Conservation (phyloP, 805 yeast genomes). For the Kodamaea kakaduensis region DNA sequence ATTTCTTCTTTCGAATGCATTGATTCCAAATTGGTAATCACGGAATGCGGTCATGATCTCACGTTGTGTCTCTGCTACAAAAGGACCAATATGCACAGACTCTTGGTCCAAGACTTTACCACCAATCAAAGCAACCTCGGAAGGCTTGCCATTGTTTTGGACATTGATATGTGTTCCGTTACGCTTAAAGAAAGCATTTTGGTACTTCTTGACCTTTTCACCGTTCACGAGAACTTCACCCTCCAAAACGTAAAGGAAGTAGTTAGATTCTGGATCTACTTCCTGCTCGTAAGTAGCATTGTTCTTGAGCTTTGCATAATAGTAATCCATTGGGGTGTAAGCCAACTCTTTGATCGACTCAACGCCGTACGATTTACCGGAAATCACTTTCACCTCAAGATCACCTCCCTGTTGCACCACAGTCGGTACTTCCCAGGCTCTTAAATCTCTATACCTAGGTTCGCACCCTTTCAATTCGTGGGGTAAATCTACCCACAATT, state of each 20-base stretch:
- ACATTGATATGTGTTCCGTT: conserved; percentile 60
- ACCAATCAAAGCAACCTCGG: conserved; percentile 71
- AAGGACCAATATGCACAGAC: conserved; percentile 87
- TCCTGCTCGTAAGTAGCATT: conserved; percentile 62
- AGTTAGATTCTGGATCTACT: conserved; percentile 58
- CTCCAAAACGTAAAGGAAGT: conserved; percentile 62
- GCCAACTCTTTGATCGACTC: conserved; percentile 72
- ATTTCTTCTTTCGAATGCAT: conserved; percentile 62
- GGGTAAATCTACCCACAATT: conserved; percentile 86
- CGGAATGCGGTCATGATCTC: conserved; percentile 64
- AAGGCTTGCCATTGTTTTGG: conserved; percentile 18
- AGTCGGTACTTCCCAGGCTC: conserved; percentile 65
- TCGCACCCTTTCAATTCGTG: conserved; percentile 53
- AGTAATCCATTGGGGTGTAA: conserved; percentile 75
- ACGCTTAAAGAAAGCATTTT: conserved; percentile 60
- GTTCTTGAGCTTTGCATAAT: conserved; percentile 59
- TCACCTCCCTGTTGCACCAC: conserved; percentile 60
- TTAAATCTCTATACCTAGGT: conserved; percentile 78
- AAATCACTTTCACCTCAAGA: conserved; percentile 64
- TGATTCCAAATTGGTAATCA: conserved; percentile 64
- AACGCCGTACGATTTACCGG: conserved; percentile 73
- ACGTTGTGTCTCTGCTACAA: conserved; percentile 69
- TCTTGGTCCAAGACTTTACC: conserved; percentile 73
- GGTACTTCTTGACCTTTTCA: conserved; percentile 40
- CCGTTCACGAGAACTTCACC: conserved; percentile 50